These are phyloP conservation scores for Trichophyton schoenleinii DNA, from an alignment of 2,329 filamentous ascomycete genomes.

Conservation along the genomic window DNA sequence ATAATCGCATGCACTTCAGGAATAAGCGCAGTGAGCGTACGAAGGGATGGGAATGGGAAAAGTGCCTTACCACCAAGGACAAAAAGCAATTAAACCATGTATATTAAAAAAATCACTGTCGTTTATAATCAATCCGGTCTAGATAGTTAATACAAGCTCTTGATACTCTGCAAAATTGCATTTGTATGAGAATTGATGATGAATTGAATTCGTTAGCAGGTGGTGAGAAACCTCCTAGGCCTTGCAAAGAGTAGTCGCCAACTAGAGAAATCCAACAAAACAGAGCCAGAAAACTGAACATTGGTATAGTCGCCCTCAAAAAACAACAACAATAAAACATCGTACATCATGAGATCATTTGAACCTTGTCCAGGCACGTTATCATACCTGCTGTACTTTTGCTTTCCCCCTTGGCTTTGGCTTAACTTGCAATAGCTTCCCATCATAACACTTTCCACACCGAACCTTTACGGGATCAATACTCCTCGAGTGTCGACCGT, in stretches of 20 bases:
- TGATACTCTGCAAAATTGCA: too few species aligned
- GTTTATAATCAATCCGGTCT: neutral
- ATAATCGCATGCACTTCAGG: neutral
- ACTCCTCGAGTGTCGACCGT: conserved; percentile 74
- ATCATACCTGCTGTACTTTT: neutral
- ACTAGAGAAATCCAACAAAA: too few species aligned
- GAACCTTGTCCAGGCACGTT: neutral
- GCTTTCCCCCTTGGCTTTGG: conserved; percentile 52
- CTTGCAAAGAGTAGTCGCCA: too few species aligned
- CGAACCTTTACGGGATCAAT: conserved; percentile 59
- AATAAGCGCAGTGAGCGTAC: neutral
- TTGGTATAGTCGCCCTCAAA: too few species aligned
- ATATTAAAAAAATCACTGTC: neutral
- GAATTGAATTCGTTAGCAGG: too few species aligned
- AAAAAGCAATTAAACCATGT: neutral
- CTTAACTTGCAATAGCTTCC: conserved; percentile 60
- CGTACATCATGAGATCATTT: neutral
- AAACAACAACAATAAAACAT: neutral
- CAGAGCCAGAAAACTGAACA: too few species aligned
- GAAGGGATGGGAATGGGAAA: neutral
- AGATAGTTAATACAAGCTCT: neutral
- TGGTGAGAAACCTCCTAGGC: too few species aligned
- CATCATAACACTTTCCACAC: conserved; percentile 61
- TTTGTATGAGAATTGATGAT: too few species aligned
- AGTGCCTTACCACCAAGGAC: neutral